phyloP scores from a whole-genome alignment of 371 early-diverging fungal genomes.

The Mucor saturninus region DNA sequence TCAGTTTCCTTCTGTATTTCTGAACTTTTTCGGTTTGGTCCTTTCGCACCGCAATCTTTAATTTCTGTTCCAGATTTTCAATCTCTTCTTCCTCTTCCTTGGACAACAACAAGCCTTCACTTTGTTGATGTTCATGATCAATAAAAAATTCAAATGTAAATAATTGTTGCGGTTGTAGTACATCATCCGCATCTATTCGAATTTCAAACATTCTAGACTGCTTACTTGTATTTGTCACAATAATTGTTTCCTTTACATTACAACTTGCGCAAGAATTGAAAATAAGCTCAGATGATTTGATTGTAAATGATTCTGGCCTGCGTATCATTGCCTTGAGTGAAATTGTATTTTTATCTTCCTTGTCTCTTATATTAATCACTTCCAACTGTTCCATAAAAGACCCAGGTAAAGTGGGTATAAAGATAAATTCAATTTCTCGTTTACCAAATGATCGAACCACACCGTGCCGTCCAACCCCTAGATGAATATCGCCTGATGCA shows the following conservation, averaged over 20 bases:
- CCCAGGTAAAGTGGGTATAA: slow-evolving; percentile 88
- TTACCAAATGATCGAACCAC: slow-evolving; percentile 90
- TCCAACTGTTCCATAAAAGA: slow-evolving; percentile 83
- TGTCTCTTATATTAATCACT: slow-evolving; percentile 89
- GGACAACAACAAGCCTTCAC: slow-evolving; percentile 52
- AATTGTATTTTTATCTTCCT: slow-evolving; percentile 75
- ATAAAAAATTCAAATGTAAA: slow-evolving; percentile 56
- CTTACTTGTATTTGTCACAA: slow-evolving; percentile 79
- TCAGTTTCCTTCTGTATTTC: slow-evolving; percentile 79
- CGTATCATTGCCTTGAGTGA: slow-evolving; percentile 89
- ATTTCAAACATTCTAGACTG: slow-evolving; percentile 80
- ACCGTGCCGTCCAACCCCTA: slow-evolving; percentile 79
- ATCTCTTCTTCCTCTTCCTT: slow-evolving; percentile 91
- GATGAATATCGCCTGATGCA: slow-evolving; percentile 86
- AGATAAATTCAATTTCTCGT: slow-evolving; percentile 89
- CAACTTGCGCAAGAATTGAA: not conserved
- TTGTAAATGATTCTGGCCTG: slow-evolving; percentile 84
- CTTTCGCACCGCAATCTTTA: slow-evolving; percentile 94
- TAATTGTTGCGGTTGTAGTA: not conserved
- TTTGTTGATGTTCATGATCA: slow-evolving; percentile 5
- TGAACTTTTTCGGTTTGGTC: slow-evolving; percentile 85
- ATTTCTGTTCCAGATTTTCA: slow-evolving; percentile 93
- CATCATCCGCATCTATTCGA: slow-evolving; percentile 52
- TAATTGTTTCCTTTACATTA: slow-evolving; percentile 58
- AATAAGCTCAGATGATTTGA: slow-evolving; percentile 28